Evolutionary conservation across 2,329 filamentous ascomycete species (phyloP), one percentile per base, ranked within the genome.

Genomic region (Monilinia fructigena): DNA sequence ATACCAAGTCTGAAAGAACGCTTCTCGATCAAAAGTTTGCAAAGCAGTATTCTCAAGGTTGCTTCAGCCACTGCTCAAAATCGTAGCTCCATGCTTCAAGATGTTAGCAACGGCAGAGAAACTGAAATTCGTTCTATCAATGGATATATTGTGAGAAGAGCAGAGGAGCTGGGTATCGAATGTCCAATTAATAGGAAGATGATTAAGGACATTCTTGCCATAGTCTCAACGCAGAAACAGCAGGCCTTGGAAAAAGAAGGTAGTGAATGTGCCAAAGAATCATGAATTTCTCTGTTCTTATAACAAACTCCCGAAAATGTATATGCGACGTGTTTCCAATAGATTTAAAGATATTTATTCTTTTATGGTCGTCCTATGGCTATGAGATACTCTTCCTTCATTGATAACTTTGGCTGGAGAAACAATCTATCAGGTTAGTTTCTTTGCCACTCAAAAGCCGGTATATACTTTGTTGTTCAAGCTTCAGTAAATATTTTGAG

Each of bases 31-130:
- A 53, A 53, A 28, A 53, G 28, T 23, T 38, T 67, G 23, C 31
- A 54, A 81, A 86, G 70, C 23, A 61, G 65, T 12, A 75, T 89
- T 8, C 76, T 82, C 61, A 74, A 74, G 11, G 79, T 85, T 10
- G 83, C 80, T 2, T 67, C 76, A n/a, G 80, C 80, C 67, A 84
- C 85, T 6, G 75, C 74, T 20, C 77, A 81, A 42, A 88, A 88
- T 73, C 82, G 77, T 12, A 87, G 85, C 74, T 87, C 84, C 5
- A 88, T 88, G 86, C 79, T 86, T 6, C 86, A 88, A 75, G 85
- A 88, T 72, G 79, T 82, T 20, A 82, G 81, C 72, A 72, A 74
- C 66, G 65, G 61, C 2, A 67, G 31, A 7, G 38, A 47, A 45
- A 87, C 85, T 7, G 85, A 87, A 74, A 80, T 88, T 54, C 74